Base-by-base conservation (phyloP, 1,284 basidiomycete species). In the Irpex sp. region DNA sequence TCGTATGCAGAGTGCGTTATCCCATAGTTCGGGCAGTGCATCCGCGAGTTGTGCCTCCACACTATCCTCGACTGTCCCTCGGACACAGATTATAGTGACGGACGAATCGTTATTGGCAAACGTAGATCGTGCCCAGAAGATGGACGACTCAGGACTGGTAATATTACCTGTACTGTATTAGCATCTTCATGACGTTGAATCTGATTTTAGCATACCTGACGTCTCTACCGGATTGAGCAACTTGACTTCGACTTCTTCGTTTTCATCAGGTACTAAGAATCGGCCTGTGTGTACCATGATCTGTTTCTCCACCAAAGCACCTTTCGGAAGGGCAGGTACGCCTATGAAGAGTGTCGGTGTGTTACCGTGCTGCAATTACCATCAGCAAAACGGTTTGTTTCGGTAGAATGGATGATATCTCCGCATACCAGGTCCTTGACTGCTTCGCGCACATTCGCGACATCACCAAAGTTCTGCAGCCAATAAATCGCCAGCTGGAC, bases 241-340 rank as follows among this genome's bases (percentile, higher is more conserved):
- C 58, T 79, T 66, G 5, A 69, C 70, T n/a, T 73, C 68, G 1
- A 64, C 76, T 13, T 80, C 82, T 17, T 80, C 81, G 47, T 82
- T 82, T 51, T 85, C 83, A 62, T 83, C 82, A 3, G 68, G 66
- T 6, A 79, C 61, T n/a, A 73, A 65, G 63, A 80, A 82, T 52
- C 81, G 80, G 1, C 89, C 88, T 0, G 87, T 90, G 69, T 92
- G 90, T 15, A 85, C 70, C 4, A 90, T 68, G 0, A 87, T 83
- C 70, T 92, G 91, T 67, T 90, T 91, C 72, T 93, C 91, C 11
- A 92, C 70, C 40, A 84, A 73, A 0, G 94, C 94, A 58, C 81
- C 84, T 69, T 90, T 92, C 0, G 96, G 96, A 9, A 98, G 78
- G 57, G 85, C 82, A 54, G 85, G 83, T 0, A 94, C 87, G 7